Evolutionary conservation across 805 yeast species (phyloP).

Genomic region (Maudiozyma serrabonitensis): DNA sequence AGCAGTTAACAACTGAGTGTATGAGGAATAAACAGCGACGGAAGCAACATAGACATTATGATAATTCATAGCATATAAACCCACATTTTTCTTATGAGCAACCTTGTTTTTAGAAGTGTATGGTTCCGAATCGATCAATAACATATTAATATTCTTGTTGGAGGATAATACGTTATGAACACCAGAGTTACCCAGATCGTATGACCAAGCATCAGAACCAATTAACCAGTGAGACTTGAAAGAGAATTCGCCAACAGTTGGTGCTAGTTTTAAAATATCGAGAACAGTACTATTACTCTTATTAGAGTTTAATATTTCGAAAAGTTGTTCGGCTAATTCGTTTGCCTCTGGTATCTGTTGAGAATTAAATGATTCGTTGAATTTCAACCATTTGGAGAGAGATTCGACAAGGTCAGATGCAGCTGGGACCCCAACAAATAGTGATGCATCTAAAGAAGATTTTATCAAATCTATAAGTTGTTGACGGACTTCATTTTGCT

Average conservation of each 20-base stretch:
- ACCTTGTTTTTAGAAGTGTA: conserved; percentile 33
- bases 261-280: conserved; percentile 33
- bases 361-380: conserved; percentile 35
- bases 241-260: conserved; percentile 36
- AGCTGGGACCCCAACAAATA: conserved; percentile 27
- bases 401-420: conserved; percentile 43
- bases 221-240: conserved; percentile 65
- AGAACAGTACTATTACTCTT: conserved; percentile 33
- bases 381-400: conserved; percentile 64
- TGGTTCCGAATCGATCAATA: conserved; percentile 82
- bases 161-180: conserved; percentile 75
- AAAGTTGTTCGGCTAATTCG: conserved; percentile 26
- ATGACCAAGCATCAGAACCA: conserved; percentile 94
- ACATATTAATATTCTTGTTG: conserved; percentile 68
- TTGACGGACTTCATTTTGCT: conserved; percentile 41
- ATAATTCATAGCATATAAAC: conserved; percentile 88
- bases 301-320: conserved; percentile 34
- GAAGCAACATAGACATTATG: conserved; percentile 88
- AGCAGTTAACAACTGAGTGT: conserved; percentile 85
- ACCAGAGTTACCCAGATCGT: conserved; percentile 86
- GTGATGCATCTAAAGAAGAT: conserved; percentile 35
- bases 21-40: conserved; percentile 86
- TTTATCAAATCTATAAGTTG: conserved; percentile 38
- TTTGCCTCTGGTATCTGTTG: conserved; percentile 24
- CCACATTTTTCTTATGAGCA: conserved; percentile 64